A percentile compares a stretch with the other conserved stretches of the same genome.
Evolutionary conservation across 2,329 filamentous ascomycete species (phyloP).

Genomic region (Penicillium glabrum): DNA sequence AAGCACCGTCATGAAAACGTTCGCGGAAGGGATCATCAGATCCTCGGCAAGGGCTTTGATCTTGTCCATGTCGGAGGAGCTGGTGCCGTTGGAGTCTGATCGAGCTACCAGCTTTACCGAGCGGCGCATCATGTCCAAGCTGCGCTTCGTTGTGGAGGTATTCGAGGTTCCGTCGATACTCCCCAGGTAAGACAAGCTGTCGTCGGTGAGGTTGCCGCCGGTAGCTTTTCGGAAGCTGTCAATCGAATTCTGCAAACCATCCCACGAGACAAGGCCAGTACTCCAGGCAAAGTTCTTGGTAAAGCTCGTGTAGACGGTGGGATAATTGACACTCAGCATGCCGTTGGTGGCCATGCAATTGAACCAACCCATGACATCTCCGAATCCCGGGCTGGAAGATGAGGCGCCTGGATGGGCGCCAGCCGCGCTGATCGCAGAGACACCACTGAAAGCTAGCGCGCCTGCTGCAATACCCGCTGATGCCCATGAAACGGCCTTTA

Average conservation of each 20-base stretch:
- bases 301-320: conserved; percentile 84
- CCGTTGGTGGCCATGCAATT: conserved; percentile 93
- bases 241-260: conserved; percentile 74
- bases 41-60: conserved; percentile 82
- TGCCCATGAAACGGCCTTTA: conserved; percentile 77
- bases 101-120: conserved; percentile 44
- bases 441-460: conserved; percentile 71
- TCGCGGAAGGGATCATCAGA: conserved; percentile 79
- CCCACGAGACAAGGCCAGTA: conserved; percentile 79
- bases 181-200: conserved; percentile 71
- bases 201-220: conserved; percentile 81
- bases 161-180: conserved; percentile 68
- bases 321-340: conserved; percentile 90
- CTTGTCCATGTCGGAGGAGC: conserved; percentile 43
- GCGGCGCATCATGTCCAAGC: conserved; percentile 57
- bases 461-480: conserved; percentile 84
- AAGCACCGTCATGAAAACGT: conserved; percentile 95
- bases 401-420: conserved; percentile 59
- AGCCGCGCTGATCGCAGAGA: conserved; percentile 66
- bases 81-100: conserved; percentile 38
- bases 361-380: conserved; percentile 84
- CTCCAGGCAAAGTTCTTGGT: conserved; percentile 93
- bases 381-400: conserved; percentile 77
- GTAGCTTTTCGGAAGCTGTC: conserved; percentile 78
- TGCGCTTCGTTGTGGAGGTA: conserved; percentile 55